A percentile compares a stretch with the other conserved stretches of the same genome.
Conservation (phyloP, 768 basidiomycete genomes). For the Amyloporia xantha region DNA sequence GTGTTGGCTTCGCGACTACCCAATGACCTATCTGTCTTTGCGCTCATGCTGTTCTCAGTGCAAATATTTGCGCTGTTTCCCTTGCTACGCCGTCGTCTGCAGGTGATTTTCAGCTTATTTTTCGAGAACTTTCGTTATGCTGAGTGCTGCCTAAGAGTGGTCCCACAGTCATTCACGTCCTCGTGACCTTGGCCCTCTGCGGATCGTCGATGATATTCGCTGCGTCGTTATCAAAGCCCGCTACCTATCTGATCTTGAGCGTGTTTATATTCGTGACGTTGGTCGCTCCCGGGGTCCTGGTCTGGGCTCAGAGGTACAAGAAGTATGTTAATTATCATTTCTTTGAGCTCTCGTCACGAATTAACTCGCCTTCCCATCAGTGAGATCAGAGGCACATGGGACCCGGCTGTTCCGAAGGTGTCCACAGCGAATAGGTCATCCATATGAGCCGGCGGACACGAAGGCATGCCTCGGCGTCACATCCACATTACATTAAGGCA, state of each 20-base stretch:
- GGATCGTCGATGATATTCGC: conserved; percentile 46
- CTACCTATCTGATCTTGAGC: conserved; percentile 45
- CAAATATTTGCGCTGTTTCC: conserved; percentile 83
- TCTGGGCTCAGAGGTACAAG: conserved; percentile 87
- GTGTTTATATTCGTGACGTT: conserved; percentile 57
- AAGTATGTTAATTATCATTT: conserved; percentile 48
- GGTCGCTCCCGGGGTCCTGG: conserved; percentile 62
- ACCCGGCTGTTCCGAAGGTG: conserved; percentile 64
- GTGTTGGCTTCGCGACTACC: conserved; percentile 87
- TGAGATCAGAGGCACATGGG: conserved; percentile 88
- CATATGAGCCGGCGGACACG: not conserved
- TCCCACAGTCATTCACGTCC: conserved; percentile 38
- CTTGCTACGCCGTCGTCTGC: conserved; percentile 64
- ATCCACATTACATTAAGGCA: too few species aligned
- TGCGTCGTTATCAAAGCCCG: conserved; percentile 45
- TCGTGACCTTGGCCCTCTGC: conserved; percentile 48
- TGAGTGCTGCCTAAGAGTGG: conserved; percentile 33
- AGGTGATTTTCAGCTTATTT: conserved; percentile 34
- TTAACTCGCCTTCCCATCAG: conserved; percentile 38
- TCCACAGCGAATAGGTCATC: conserved; percentile 5
- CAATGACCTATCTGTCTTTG: conserved; percentile 82
- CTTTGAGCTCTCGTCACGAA: too few species aligned
- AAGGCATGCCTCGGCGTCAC: not conserved
- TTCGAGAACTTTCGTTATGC: conserved; percentile 2
- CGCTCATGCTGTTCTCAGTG: conserved; percentile 79